phyloP scores from a whole-genome alignment of 1,284 basidiomycete species.

The Malassezia sympodialis region DNA sequence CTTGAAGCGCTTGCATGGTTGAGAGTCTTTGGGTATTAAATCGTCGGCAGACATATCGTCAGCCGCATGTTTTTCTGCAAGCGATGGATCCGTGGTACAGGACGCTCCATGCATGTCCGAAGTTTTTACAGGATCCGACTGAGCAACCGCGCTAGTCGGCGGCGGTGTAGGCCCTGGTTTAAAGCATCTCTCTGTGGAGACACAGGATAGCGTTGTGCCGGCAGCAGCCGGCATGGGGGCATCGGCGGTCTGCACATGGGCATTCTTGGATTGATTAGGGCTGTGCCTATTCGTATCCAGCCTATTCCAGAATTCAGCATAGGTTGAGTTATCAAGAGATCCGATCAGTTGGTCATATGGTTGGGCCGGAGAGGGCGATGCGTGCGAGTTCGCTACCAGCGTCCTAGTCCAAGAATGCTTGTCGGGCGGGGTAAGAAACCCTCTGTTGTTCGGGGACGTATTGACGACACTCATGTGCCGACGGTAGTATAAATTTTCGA shows the following conservation, averaged over 20 bases:
- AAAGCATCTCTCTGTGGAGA: not conserved
- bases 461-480: slow-evolving; percentile 18
- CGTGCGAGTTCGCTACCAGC: not conserved
- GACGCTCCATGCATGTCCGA: not conserved
- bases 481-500: slow-evolving; percentile 44
- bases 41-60: not conserved
- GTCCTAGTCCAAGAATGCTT: not conserved
- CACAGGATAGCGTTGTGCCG: too few species aligned
- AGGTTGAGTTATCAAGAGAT: slow-evolving; percentile 8
- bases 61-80: not conserved
- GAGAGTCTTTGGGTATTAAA: not conserved
- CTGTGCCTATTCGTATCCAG: slow-evolving; percentile 10
- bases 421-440: not conserved
- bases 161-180: not conserved
- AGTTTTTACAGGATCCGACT: not conserved
- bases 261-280: not conserved
- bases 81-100: not conserved
- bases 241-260: not conserved
- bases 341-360: not conserved
- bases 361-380: slow-evolving; percentile 12
- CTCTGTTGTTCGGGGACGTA: slow-evolving; percentile 16
- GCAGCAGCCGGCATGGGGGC: not conserved
- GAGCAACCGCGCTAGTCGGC: not conserved
- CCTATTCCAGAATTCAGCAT: slow-evolving; percentile 33
- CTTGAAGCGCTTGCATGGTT: not conserved